These are phyloP conservation scores for Pyrrhoderma lamaoense DNA, from an alignment of 1,284 basidiomycete species.

Conservation along the genomic window DNA sequence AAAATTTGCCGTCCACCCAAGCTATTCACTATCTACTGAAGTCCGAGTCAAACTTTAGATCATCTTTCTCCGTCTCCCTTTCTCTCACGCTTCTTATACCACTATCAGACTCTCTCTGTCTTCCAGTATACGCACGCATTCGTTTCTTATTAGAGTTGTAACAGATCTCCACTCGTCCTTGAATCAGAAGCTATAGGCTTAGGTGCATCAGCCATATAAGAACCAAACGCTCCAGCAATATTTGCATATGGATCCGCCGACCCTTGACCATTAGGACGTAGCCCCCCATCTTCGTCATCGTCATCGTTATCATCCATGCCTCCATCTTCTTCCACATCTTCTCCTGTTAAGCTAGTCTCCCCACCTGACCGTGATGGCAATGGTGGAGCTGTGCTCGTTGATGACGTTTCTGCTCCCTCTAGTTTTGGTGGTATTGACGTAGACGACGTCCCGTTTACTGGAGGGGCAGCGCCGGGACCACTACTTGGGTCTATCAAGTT, in stretches of 20 bases:
- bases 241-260: slow-evolving; percentile 64
- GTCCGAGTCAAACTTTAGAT: too few relatives aligned
- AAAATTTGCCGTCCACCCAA: too few relatives aligned
- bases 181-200: slow-evolving; percentile 39
- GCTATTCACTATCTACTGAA: too few relatives aligned
- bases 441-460: too few relatives aligned
- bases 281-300: slow-evolving; percentile 22
- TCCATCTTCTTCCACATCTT: slow-evolving; percentile 17
- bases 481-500: slow-evolving; percentile 7
- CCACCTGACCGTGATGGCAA: slow-evolving; percentile 15
- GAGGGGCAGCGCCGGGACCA: too few relatives aligned
- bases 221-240: slow-evolving; percentile 62
- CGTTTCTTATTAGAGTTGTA: not conserved
- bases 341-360: slow-evolving; percentile 18
- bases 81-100: too few relatives aligned
- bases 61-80: too few relatives aligned
- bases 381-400: not conserved
- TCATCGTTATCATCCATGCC: slow-evolving; percentile 27
- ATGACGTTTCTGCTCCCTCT: slow-evolving; percentile 6
- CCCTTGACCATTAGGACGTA: slow-evolving; percentile 17
- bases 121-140: too few relatives aligned
- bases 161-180: not conserved
- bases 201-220: slow-evolving; percentile 58
- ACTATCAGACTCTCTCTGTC: too few relatives aligned
- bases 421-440: slow-evolving; percentile 25